phyloP scores from a whole-genome alignment of 176 grass and related monocot genomes.

The Eragrostis curvula region DNA sequence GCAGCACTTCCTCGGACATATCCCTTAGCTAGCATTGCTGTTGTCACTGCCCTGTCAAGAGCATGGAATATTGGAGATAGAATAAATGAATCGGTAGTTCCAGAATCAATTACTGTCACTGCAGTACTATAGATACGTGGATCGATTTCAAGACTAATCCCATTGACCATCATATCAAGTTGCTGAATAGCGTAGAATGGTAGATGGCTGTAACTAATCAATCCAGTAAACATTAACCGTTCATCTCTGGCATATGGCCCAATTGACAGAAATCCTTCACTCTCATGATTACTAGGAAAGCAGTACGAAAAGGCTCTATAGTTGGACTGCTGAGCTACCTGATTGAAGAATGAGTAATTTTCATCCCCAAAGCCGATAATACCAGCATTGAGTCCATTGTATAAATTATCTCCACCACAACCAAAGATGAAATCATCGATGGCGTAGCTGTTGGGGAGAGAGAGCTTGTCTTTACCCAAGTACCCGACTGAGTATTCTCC shows the following conservation, averaged over 20 bases:
- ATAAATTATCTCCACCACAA: constrained; percentile 1
- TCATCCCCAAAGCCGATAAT: constrained; percentile 25
- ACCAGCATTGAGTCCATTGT: constrained; percentile 10
- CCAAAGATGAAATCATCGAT: constrained; percentile 37
- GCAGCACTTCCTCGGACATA: not conserved
- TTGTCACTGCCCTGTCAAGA: not conserved
- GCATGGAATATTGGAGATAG: constrained; percentile 21
- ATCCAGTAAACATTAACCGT: constrained; percentile 1
- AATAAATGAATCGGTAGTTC: constrained; percentile 20
- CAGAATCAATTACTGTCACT: constrained; percentile 29
- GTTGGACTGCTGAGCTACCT: constrained; percentile 21
- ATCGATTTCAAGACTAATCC: constrained; percentile 26
- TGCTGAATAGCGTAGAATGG: constrained; percentile 14
- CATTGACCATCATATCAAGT: constrained; percentile 27
- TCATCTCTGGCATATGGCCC: constrained; percentile 21
- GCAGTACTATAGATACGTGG: not conserved
- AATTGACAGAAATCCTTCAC: constrained; percentile 20
- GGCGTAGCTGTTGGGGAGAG: not conserved
- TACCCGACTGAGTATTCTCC: constrained; percentile 22
- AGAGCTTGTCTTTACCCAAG: constrained; percentile 35
- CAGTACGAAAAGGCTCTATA: constrained; percentile 30
- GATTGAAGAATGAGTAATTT: constrained; percentile 40
- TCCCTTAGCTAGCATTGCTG: constrained; percentile 28
- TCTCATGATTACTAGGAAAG: constrained; percentile 18
- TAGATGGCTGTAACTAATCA: not conserved